A percentile compares a stretch with the other conserved stretches of the same genome.
Evolutionary conservation across 768 basidiomycete species (phyloP).

Genomic region (Agaricus sinodeliciosus): DNA sequence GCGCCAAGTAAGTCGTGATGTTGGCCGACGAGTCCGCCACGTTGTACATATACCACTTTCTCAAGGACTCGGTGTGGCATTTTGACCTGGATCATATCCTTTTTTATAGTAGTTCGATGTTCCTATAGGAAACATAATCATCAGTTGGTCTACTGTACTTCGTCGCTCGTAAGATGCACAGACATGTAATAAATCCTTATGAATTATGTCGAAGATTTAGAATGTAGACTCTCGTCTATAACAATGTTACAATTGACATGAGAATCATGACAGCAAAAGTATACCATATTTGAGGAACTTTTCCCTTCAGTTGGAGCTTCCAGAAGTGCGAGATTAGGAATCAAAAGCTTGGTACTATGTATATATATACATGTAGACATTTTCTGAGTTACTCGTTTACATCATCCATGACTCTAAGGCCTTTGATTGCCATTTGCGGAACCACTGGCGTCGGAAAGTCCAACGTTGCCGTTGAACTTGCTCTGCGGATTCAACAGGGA

Average conservation of each 20-base stretch:
- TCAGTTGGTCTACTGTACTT: conserved; percentile 8
- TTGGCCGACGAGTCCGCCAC: neutral
- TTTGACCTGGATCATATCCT: neutral
- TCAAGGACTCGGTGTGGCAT: neutral
- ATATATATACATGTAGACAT: no score
- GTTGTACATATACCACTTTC: neutral
- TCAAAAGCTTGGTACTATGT: no score
- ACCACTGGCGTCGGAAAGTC: conserved; percentile 97
- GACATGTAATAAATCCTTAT: conserved; percentile 1
- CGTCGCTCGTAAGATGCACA: conserved; percentile 3
- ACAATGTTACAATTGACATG: neutral
- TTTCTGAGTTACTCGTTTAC: no score
- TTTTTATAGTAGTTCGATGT: conserved; percentile 2
- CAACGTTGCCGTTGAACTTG: conserved; percentile 83
- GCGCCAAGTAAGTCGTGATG: conserved; percentile 21
- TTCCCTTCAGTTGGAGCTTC: no score
- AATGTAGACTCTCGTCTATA: neutral
- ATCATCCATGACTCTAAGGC: conserved; percentile 36
- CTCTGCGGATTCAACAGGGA: conserved; percentile 43
- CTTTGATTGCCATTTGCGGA: conserved; percentile 82
- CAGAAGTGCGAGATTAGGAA: no score
- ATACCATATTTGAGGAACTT: no score
- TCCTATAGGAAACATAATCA: conserved; percentile 9
- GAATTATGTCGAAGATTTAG: neutral
- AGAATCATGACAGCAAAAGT: no score